Conservation (phyloP, 2,329 filamentous ascomycete genomes). For the Penicillium sp. region DNA sequence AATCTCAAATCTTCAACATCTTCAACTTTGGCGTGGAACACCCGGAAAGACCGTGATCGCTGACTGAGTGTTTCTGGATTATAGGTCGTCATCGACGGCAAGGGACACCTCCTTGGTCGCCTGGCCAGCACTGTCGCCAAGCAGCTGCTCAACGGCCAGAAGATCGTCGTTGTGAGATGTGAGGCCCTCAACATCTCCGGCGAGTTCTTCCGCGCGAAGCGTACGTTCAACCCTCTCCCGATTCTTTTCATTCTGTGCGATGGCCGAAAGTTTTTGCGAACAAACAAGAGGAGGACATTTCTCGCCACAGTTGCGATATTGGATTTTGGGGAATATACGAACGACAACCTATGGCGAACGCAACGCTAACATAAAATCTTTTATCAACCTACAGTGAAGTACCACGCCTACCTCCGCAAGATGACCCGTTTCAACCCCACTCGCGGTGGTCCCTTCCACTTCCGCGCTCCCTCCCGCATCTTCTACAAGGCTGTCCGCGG, state of each 20-base stretch:
- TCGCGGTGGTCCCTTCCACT: constrained; percentile 99
- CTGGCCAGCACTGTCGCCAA: constrained; percentile 97
- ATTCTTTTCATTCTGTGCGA: not conserved
- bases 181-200: constrained; percentile 99
- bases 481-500: constrained; percentile 99
- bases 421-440: constrained; percentile 99
- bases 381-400: constrained; percentile 77
- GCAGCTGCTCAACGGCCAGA: constrained; percentile 98
- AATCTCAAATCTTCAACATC: constrained; percentile 10
- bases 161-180: constrained; percentile 98
- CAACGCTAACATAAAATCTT: constrained; percentile 50
- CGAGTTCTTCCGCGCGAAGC: constrained; percentile 99
- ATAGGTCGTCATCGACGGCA: constrained; percentile 99
- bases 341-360: not conserved
- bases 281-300: constrained; percentile 1
- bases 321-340: not conserved
- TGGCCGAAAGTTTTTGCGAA: constrained; percentile 4
- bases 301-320: not conserved
- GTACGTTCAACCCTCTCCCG: constrained; percentile 67
- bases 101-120: constrained; percentile 99
- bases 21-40: constrained; percentile 12
- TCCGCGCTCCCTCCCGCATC: constrained; percentile 98
- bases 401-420: constrained; percentile 99
- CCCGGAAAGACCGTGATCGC: constrained; percentile 27
- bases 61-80: constrained; percentile 46